A percentile compares a stretch with the other conserved stretches of the same genome.
phyloP scores from a whole-genome alignment of 1,284 basidiomycete species.

The Chalciporus sp. region DNA sequence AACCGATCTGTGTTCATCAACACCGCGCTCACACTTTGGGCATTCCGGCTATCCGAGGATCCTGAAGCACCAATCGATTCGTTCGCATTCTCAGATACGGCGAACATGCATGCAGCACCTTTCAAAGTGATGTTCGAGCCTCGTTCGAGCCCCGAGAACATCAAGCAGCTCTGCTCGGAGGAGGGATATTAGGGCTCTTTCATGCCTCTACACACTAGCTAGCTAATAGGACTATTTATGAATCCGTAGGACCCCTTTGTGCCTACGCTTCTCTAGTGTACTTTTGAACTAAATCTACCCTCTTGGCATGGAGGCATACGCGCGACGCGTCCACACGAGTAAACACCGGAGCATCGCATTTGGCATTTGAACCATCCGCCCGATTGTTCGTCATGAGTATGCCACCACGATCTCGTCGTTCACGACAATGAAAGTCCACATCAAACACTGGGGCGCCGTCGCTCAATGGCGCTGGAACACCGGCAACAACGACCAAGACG shows the following conservation, averaged over 20 bases:
- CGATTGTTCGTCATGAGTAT: neutral
- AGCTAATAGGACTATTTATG: no score
- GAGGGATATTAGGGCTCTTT: neutral
- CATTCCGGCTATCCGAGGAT: conserved; percentile 26
- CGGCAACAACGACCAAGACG: conserved; percentile 61
- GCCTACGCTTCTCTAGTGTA: no score
- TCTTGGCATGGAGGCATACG: no score
- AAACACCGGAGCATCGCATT: neutral
- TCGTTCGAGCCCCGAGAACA: conserved; percentile 4
- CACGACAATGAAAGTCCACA: conserved; percentile 70
- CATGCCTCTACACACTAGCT: neutral
- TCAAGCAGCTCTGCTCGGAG: conserved; percentile 13
- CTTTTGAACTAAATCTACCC: no score
- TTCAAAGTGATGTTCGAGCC: conserved; percentile 21
- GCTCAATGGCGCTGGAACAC: conserved; percentile 89
- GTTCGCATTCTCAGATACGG: conserved; percentile 21
- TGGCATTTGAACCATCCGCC: neutral
- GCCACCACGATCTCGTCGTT: neutral
- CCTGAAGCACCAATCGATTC: conserved; percentile 25
- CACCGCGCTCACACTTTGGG: conserved; percentile 26
- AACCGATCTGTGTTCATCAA: conserved; percentile 31
- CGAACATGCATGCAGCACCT: conserved; percentile 12
- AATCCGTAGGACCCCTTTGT: no score
- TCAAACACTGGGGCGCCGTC: conserved; percentile 84
- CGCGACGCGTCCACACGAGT: conserved; percentile 3